Evolutionary conservation across 2,329 filamentous ascomycete genomes (phyloP), one percentile per base, ranked within the genome.

Genomic region (Aspergillus brunneoviolaceus): DNA sequence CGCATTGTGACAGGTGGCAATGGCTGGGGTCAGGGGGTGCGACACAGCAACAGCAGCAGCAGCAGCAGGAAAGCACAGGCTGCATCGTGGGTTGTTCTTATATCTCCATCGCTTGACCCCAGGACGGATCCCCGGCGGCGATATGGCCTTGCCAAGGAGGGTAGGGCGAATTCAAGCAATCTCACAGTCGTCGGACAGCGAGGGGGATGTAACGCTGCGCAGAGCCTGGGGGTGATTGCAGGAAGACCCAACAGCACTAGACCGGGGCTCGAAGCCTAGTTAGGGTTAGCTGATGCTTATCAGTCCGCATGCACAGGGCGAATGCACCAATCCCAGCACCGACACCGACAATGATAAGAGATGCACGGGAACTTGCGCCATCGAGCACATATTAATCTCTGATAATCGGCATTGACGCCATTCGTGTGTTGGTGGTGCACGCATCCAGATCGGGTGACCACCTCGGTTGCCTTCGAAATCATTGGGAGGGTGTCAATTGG

Each of bases 381-480:
- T 55, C 53, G 42, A 29, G 16, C 5, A 19, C 39, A 14, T 27
- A 55, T 55, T 48, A 47, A 31, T 12, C 2, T 27, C 47, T 23
- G 42, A 49, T 55, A 48, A 49, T 55, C 29, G 2, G 10, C 12
- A 35, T 23, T 55, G 53, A 55, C 48, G 42, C 53, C 53, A 55
- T 55, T 55, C 27, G 53, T 25, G 42, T 35, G 23, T 29, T 31
- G 23, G 31, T n/a, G 6, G 4, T n/a, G 14, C 16, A n/a, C 6
- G 12, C 5, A 14, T 16, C 16, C 6, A 14, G 14, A 42, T 42
- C 16, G 39, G 16, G 16, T 42, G 39, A 42, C 39, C 39, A 42
- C 2, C 4, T n/a, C 39, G 39, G 14, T 42, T n/a, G 39, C 39
- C 39, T 42, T n/a, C 16, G 39, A n/a, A n/a, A 16, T n/a, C 6